Evolutionary conservation across 192 early-diverging fungal genomes (phyloP).

Genomic region (Endogone sp.): DNA sequence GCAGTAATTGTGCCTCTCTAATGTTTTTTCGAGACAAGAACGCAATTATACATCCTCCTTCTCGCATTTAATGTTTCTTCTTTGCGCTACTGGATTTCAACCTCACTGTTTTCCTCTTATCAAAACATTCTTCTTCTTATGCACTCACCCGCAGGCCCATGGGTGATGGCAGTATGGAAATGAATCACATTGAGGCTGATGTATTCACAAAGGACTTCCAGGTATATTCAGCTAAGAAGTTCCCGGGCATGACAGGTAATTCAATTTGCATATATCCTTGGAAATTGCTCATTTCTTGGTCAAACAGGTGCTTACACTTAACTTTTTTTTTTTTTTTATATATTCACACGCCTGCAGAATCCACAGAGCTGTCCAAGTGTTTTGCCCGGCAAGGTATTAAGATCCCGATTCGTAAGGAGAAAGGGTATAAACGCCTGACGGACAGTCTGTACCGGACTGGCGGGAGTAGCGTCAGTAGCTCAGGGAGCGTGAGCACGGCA

Average conservation of each 20-base stretch:
- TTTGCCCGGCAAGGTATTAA: conserved; percentile 77
- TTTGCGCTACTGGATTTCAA: no score
- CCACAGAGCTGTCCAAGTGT: conserved; percentile 65
- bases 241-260: conserved; percentile 66
- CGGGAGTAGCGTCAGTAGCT: not conserved
- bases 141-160: no score
- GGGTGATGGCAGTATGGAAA: no score
- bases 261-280: not conserved
- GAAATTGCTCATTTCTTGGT: conserved; percentile 1
- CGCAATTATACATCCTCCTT: no score
- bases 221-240: conserved; percentile 72
- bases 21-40: no score
- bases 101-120: no score
- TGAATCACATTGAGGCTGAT: conserved; percentile 32
- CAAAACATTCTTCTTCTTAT: no score
- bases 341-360: no score
- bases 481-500: not conserved
- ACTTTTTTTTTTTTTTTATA: not conserved
- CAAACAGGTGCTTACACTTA: not conserved
- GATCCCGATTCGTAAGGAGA: conserved; percentile 68
- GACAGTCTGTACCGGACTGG: not conserved
- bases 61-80: no score
- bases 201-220: conserved; percentile 63
- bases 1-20: no score
- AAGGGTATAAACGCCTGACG: not conserved